Base-by-base conservation (phyloP, 257 asterid genomes). In the Plectranthus barbatus region DNA sequence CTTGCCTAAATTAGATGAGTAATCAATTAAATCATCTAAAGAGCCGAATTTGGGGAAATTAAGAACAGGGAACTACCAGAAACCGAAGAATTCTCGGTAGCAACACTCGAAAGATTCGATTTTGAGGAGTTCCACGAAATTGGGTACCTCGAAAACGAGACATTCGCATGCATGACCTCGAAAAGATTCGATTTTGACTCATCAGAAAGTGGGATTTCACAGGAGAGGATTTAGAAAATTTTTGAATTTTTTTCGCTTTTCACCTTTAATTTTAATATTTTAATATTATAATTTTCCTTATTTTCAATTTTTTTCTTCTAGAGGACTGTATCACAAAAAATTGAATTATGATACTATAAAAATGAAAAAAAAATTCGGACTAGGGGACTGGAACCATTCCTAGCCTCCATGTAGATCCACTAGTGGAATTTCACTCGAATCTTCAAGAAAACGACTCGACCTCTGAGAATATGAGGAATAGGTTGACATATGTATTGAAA, bases 1-100 rank as follows among this genome's bases (percentile, higher is more conserved):
- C 34, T 70, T 49, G 52, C 41, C 50, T 1, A 56, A 51, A 65
- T 64, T 9, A 20, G 68, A 46, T 34, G 68, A 7, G 45, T 53
- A 59, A 41, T 40, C 62, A 48, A 36, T 12, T 17, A 65, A 26
- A 20, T 24, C 48, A 45, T n/a, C n/a, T n/a, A n/a, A n/a, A 17
- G 19, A 48, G 10, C 21, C 40, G 48, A 51, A 13, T 64, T 58
- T 17, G 54, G 65, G 52, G 64, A 4, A 57, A 6, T 44, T 11
- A 37, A 40, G 18, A 62, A 44, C 7, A 36, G 9, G 60, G 59
- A 17, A 3, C 51, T 34, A 47, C 11, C 20, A 17, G 58, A 11
- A 7, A 40, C 36, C 41, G 67, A 19, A 56, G 68, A 36, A 42
- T 42, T 44, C 51, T 53, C 62, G 42, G 6, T 58, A 17, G 21